Base-by-base conservation (phyloP, 257 asterid genomes). In the Lavandula angustifolia region DNA sequence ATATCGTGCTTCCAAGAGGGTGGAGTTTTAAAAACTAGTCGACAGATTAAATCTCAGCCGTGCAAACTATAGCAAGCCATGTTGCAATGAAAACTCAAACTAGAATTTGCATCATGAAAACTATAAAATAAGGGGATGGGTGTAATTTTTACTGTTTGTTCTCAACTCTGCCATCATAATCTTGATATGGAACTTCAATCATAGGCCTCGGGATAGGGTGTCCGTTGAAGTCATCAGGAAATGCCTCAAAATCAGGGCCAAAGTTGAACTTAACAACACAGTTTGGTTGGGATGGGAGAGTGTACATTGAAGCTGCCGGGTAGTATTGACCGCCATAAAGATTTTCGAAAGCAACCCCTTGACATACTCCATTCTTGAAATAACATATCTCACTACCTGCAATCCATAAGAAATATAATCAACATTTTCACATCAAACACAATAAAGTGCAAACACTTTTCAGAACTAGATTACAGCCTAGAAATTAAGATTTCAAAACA, bases 251-350 rank as follows among this genome's bases (percentile, higher is more conserved):
- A 66, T 88, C 82, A 17, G 98, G 98, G 34, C 98, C 98, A 50
- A 91, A 91, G 76, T 88, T 91, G 86, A 88, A 91, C 81, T 80
- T 85, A 60, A 91, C 95, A 37, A 78, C 78, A 72, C 98, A 91
- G 60, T 81, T 81, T 22, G 96, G 90, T 65, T 88, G 95, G 78
- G 86, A 80, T 0, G 98, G 98, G 67, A 91, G 95, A 18, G 98
- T 91, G 74, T 83, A 91, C 95, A 91, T 86, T 22, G 96, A 91
- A 70, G 98, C 98, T 13, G 96, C 98, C 5, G 98, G 95, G 61
- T 74, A 86, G 79, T 91, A 91, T 33, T 87, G 89, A 49, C 95
- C 96, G 68, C 98, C 98, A 49, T 67, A 79, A 55, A 91, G 84
- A 74, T 88, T 90, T 66, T 47, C 80, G 78, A 84, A 91, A 61